A percentile compares a stretch with the other conserved stretches of the same genome.
Conservation (phyloP, 129 eudicot genomes). For the Apium graveolens region DNA sequence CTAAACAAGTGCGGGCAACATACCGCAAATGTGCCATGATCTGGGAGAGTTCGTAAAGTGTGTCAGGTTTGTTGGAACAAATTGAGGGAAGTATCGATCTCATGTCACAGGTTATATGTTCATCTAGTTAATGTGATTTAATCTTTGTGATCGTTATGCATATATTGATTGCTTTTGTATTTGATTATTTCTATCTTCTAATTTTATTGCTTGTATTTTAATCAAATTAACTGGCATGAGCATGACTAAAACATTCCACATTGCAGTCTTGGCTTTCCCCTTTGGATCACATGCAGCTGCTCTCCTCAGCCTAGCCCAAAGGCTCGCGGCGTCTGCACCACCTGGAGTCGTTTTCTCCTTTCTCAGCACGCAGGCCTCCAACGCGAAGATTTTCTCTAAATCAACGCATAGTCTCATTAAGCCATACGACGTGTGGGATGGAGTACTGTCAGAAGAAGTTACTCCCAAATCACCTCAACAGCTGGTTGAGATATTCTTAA, state of each 20-base stretch:
- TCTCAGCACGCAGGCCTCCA: slow-evolving; percentile 24
- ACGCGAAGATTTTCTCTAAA: not conserved
- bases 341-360: slow-evolving; percentile 21
- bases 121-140: too few relatives aligned
- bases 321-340: slow-evolving; percentile 25
- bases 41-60: too few relatives aligned
- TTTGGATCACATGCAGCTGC: slow-evolving; percentile 34
- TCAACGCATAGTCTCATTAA: not conserved
- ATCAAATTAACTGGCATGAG: not conserved
- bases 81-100: too few relatives aligned
- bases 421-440: slow-evolving; percentile 8
- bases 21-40: too few relatives aligned
- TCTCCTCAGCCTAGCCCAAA: slow-evolving; percentile 16
- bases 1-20: too few relatives aligned
- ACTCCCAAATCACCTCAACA: not conserved
- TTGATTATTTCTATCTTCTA: not conserved
- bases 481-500: slow-evolving; percentile 18
- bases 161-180: not conserved
- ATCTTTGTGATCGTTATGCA: too few relatives aligned
- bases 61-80: too few relatives aligned
- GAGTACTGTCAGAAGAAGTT: not conserved
- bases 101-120: too few relatives aligned
- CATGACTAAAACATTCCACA: slow-evolving; percentile 14
- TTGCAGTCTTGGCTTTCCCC: slow-evolving; percentile 38
- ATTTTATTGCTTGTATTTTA: not conserved